Conservation (phyloP, 164 flowering plant species). For the Nymphaea colorata region DNA sequence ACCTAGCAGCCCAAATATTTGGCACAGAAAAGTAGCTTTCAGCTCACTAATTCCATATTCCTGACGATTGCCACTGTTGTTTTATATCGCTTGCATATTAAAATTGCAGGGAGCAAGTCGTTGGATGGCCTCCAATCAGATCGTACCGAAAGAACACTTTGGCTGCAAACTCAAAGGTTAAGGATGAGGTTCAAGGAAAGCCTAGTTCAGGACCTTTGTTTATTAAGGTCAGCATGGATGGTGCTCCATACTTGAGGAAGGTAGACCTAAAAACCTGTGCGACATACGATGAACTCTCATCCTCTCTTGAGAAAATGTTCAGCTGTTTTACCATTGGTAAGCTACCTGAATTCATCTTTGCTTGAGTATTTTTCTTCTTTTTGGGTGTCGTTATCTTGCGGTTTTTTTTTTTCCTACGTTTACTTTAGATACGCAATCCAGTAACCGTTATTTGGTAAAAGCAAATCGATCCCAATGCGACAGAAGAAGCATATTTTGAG, state of each 20-base stretch:
- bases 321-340: conserved; percentile 71
- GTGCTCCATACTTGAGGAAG: conserved; percentile 85
- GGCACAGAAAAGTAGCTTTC: neutral
- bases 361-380: neutral
- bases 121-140: conserved; percentile 92
- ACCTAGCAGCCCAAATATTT: conserved; percentile 5
- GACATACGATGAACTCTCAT: conserved; percentile 53
- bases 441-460: no score
- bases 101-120: conserved; percentile 67
- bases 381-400: neutral
- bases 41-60: neutral
- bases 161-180: conserved; percentile 60
- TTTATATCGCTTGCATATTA: no score
- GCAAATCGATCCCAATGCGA: no score
- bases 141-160: conserved; percentile 63
- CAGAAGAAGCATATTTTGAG: no score
- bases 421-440: neutral
- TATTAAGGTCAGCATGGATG: conserved; percentile 93
- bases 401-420: neutral
- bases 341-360: conserved; percentile 3
- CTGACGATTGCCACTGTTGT: neutral
- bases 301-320: conserved; percentile 83
- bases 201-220: conserved; percentile 53
- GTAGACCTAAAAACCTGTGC: conserved; percentile 63
- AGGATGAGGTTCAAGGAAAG: conserved; percentile 73